Base-by-base conservation (phyloP, 176 grass and related monocot genomes). In the Oryza punctata region DNA sequence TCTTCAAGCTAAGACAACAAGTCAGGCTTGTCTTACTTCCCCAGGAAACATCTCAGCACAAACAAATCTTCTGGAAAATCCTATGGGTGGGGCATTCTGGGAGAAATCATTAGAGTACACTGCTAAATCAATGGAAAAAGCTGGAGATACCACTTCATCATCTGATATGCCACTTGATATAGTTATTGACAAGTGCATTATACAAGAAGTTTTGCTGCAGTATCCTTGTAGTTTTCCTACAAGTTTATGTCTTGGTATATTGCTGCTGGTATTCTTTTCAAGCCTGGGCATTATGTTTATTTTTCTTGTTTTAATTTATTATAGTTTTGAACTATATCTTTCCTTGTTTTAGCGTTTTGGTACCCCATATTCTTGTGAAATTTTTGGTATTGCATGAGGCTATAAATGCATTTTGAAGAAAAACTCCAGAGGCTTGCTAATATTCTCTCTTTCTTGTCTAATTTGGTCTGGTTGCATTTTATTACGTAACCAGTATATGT, bases 171-270 rank as follows among this genome's bases (percentile, higher is more conserved):
- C 93, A 82, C 82, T 94, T 82, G 87, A 94, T 95, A 90, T 95
- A 64, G 80, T 90, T 50, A 94, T 98, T 64, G 89, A 92, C 84
- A 98, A 94, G 49, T 98, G 93, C 87, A 95, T 98, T 59, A 33
- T 85, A 33, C 96, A 98, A 85, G 96, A 95, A 82, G 78, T 95
- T 86, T 81, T 95, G 77, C 87, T 94, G 85, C 96, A 98, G 96
- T 98, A 98, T 95, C 96, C 96, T 98, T 94, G 24, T 47, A 44
- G 13, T 74, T 75, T 47, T 60, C 65, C 57, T 83, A 38, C 5
- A 68, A 43, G 28, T 75, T 30, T 84, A n/a, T n/a, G 27, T 69
- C 24, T 21, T 33, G 25, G 75, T 44, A 73, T 18, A 76, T 35
- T 37, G 70, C 35, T 75, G 46, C 61, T 11, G 18, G 5, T 65